Evolutionary conservation across 176 grass and related monocot species (phyloP).

Genomic region (Hordeum vulgare): DNA sequence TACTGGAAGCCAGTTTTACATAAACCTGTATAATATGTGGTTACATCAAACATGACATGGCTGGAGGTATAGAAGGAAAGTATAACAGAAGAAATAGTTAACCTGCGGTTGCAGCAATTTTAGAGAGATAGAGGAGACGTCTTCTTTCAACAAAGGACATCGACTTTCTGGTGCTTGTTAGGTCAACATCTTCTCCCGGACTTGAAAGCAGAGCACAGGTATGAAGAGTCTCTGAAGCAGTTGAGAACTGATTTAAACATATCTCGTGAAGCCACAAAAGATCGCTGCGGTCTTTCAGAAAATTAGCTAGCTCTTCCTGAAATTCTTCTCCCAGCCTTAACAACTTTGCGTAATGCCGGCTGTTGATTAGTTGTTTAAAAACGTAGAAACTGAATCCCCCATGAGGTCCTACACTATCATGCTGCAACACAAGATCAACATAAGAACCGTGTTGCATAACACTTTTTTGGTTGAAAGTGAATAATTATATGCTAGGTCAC

Average conservation of each 20-base stretch:
- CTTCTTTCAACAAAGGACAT: slow-evolving; percentile 71
- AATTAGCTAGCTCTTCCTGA: slow-evolving; percentile 72
- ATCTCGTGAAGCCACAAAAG: slow-evolving; percentile 91
- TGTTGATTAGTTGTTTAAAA: slow-evolving; percentile 69
- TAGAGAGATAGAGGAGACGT: slow-evolving; percentile 86
- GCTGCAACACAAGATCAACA: slow-evolving; percentile 57
- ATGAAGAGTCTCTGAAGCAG: slow-evolving; percentile 79
- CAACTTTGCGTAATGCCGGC: slow-evolving; percentile 57
- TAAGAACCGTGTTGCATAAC: slow-evolving; percentile 19
- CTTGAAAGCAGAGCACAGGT: slow-evolving; percentile 37
- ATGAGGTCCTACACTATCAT: slow-evolving; percentile 81
- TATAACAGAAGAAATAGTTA: slow-evolving; percentile 25
- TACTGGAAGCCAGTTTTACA: slow-evolving; percentile 8
- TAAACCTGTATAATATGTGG: background rate
- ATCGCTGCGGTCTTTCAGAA: slow-evolving; percentile 79
- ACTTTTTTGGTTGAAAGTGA: background rate
- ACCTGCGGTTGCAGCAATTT: slow-evolving; percentile 94
- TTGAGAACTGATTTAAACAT: slow-evolving; percentile 73
- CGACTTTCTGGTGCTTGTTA: slow-evolving; percentile 29
- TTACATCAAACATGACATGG: slow-evolving; percentile 2
- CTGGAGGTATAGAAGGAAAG: background rate
- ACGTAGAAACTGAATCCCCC: slow-evolving; percentile 96
- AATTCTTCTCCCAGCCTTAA: slow-evolving; percentile 98
- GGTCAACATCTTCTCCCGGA: slow-evolving; percentile 33
- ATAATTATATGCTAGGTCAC: slow-evolving; percentile 7